A percentile compares a stretch with the other conserved stretches of the same genome.
These are phyloP conservation scores for Penicillium longicatenatum DNA, from an alignment of 495 filamentous ascomycete species.

Conservation along the genomic window DNA sequence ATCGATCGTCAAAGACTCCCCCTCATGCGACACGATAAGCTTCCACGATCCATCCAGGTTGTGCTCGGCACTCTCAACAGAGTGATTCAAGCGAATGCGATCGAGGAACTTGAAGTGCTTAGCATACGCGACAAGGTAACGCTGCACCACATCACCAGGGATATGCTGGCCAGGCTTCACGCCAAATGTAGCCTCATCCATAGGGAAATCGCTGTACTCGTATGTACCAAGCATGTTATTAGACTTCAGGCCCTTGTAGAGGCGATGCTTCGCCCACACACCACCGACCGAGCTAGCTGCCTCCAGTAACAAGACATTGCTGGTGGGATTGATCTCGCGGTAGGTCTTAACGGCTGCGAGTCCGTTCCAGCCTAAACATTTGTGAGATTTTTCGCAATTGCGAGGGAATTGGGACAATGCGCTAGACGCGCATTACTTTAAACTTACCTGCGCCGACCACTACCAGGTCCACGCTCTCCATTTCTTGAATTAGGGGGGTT, in stretches of 20 bases:
- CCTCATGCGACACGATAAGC: constrained; percentile 30
- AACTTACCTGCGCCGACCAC: constrained; percentile 50
- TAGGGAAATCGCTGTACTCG: constrained; percentile 73
- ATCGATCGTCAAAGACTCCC: constrained; percentile 29
- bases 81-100: constrained; percentile 54
- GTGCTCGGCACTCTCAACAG: constrained; percentile 56
- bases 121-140: constrained; percentile 67
- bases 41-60: constrained; percentile 42
- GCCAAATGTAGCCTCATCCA: constrained; percentile 61
- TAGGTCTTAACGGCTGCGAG: constrained; percentile 64
- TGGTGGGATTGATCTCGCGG: constrained; percentile 53
- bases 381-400: background rate
- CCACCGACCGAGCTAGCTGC: constrained; percentile 62
- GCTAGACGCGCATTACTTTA: too few species aligned
- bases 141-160: constrained; percentile 62
- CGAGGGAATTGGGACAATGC: background rate
- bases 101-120: constrained; percentile 57
- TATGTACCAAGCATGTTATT: constrained; percentile 66
- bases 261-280: constrained; percentile 64
- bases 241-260: constrained; percentile 69
- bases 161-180: constrained; percentile 67
- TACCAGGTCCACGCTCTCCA: constrained; percentile 37
- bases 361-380: constrained; percentile 54
- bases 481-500: background rate
- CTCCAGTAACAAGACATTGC: constrained; percentile 56